Evolutionary conservation across 2,329 filamentous ascomycete species (phyloP).

Genomic region (Fusarium pseudocircinatum): DNA sequence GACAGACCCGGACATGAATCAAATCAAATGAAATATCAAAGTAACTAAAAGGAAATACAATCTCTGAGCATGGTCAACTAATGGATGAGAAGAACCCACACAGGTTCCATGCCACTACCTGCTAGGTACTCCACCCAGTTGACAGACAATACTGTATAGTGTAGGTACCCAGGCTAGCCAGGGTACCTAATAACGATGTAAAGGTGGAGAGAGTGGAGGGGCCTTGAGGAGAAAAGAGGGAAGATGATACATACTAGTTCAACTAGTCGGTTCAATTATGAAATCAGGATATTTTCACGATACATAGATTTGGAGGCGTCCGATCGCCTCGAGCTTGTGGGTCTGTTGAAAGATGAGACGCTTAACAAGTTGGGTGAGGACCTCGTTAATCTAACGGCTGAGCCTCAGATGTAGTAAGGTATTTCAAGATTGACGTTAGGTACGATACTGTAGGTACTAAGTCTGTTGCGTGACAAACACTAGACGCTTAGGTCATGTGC

Average conservation of each 20-base stretch:
- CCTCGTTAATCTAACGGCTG: neutral
- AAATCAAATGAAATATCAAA: neutral
- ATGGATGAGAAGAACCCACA: neutral
- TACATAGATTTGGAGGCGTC: neutral
- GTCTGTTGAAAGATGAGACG: neutral
- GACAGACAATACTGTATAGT: neutral
- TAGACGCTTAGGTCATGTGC: conserved; percentile 29
- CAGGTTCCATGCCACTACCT: neutral
- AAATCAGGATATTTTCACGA: neutral
- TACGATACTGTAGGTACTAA: too few relatives aligned
- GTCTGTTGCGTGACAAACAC: conserved; percentile 23
- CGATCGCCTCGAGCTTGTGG: neutral
- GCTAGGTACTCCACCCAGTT: neutral
- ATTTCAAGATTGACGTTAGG: neutral
- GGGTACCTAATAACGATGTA: neutral
- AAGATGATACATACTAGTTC: neutral
- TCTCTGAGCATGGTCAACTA: neutral
- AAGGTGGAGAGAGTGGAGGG: neutral
- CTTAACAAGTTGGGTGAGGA: neutral
- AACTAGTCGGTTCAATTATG: neutral
- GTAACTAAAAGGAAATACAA: neutral
- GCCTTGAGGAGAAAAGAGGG: conserved; percentile 17
- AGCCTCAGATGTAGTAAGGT: neutral
- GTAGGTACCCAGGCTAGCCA: too few relatives aligned
- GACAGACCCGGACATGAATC: neutral